These are phyloP conservation scores for Exophiala aquamarina DNA, from an alignment of 2,329 filamentous ascomycete species.

Conservation along the genomic window DNA sequence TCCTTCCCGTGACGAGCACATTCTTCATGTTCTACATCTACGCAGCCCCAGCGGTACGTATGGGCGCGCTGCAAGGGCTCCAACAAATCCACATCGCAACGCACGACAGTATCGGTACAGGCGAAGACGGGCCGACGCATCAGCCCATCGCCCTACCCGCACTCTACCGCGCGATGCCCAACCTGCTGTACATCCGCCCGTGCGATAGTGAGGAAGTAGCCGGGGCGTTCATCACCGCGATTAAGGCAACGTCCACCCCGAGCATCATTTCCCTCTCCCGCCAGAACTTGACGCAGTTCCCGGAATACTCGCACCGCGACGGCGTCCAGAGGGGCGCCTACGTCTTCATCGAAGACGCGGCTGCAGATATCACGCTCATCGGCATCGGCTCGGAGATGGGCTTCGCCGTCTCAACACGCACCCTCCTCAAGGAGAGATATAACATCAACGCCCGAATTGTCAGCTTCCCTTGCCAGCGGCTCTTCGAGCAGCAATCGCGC, in stretches of 20 bases:
- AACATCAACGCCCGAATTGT: slow-evolving; percentile 43
- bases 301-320: slow-evolving; percentile 32
- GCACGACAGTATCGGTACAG: slow-evolving; percentile 59
- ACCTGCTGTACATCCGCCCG: slow-evolving; percentile 61
- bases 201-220: slow-evolving; percentile 57
- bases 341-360: slow-evolving; percentile 35
- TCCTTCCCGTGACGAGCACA: slow-evolving; percentile 55
- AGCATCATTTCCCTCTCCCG: slow-evolving; percentile 42
- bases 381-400: slow-evolving; percentile 50
- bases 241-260: slow-evolving; percentile 38
- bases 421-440: slow-evolving; percentile 37
- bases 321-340: slow-evolving; percentile 42
- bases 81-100: slow-evolving; percentile 59
- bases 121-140: slow-evolving; percentile 62
- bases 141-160: slow-evolving; percentile 60
- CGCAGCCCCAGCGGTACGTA: slow-evolving; percentile 57
- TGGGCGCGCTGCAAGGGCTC: slow-evolving; percentile 55
- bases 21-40: slow-evolving; percentile 60
- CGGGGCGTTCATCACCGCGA: slow-evolving; percentile 44
- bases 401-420: slow-evolving; percentile 44
- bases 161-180: slow-evolving; percentile 64
- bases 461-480: slow-evolving; percentile 47
- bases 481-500: slow-evolving; percentile 47
- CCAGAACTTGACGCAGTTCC: slow-evolving; percentile 42
- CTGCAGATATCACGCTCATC: slow-evolving; percentile 46